Evolutionary conservation across 2,329 filamentous ascomycete genomes (phyloP).

Genomic region (Arthroderma sp.): DNA sequence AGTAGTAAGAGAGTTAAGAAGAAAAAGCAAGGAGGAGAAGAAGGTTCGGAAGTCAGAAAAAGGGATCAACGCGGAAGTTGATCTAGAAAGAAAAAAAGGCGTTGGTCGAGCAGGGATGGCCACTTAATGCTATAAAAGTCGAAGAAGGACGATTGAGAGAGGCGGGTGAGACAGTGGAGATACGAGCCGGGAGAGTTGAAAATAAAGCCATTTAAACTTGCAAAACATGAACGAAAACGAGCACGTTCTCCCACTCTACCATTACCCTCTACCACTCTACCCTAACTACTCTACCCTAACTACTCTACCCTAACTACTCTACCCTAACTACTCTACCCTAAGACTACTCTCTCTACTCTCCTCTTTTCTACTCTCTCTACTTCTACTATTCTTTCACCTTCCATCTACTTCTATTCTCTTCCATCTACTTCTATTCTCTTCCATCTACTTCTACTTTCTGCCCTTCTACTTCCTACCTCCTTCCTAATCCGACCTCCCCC

Average conservation of each 20-base stretch:
- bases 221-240: slow-evolving; percentile 1
- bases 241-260: not conserved
- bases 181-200: not conserved
- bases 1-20: not conserved
- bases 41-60: slow-evolving; percentile 8
- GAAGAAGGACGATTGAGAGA: too few relatives aligned
- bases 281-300: not conserved
- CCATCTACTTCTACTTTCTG: not conserved
- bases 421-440: not conserved
- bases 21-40: not conserved
- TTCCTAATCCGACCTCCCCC: not conserved
- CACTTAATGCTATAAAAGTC: not conserved
- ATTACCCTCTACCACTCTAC: not conserved
- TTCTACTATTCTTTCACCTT: not conserved
- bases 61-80: slow-evolving; percentile 16
- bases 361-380: not conserved
- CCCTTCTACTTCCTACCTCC: not conserved
- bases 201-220: too few relatives aligned
- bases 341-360: too few relatives aligned
- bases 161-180: not conserved
- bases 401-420: not conserved
- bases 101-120: slow-evolving; percentile 9
- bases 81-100: slow-evolving; percentile 15
- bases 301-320: not conserved
- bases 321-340: not conserved